A percentile compares a stretch with the other conserved stretches of the same genome.
Conservation (phyloP, 1,284 basidiomycete species). For the Schizopora paradoxa region DNA sequence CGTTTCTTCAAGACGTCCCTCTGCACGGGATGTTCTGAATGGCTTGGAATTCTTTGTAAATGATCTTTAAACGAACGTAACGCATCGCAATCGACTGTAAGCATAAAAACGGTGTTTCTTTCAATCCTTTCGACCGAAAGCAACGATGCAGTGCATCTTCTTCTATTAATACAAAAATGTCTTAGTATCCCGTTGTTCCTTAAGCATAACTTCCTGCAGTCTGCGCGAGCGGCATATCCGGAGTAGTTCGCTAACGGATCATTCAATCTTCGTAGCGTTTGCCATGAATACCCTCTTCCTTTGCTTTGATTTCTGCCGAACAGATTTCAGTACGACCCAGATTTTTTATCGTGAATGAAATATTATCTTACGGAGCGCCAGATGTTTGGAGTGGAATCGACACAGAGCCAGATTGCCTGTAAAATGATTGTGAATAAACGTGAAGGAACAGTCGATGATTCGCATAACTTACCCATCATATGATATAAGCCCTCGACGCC, state of each 20-base stretch:
- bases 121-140: too few relatives aligned
- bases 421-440: background rate
- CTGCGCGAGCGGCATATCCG: too few relatives aligned
- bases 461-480: constrained; percentile 8
- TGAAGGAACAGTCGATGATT: background rate
- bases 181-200: too few relatives aligned
- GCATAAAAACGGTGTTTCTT: too few relatives aligned
- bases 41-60: too few relatives aligned
- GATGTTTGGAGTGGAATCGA: constrained; percentile 11
- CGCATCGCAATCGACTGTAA: too few relatives aligned
- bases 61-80: too few relatives aligned
- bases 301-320: constrained; percentile 13
- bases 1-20: too few relatives aligned
- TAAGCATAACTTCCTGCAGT: too few relatives aligned
- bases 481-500: constrained; percentile 14
- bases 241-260: background rate
- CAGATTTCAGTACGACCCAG: background rate
- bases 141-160: too few relatives aligned
- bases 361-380: constrained; percentile 9
- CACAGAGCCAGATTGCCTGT: constrained; percentile 10
- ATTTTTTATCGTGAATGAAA: background rate
- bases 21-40: too few relatives aligned
- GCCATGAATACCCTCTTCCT: constrained; percentile 9
- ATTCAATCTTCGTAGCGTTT: background rate
- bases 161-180: too few relatives aligned